Evolutionary conservation across 2,329 filamentous ascomycete species (phyloP), one percentile per base, ranked within the genome.

Genomic region (Phyllosticta citribraziliensis): DNA sequence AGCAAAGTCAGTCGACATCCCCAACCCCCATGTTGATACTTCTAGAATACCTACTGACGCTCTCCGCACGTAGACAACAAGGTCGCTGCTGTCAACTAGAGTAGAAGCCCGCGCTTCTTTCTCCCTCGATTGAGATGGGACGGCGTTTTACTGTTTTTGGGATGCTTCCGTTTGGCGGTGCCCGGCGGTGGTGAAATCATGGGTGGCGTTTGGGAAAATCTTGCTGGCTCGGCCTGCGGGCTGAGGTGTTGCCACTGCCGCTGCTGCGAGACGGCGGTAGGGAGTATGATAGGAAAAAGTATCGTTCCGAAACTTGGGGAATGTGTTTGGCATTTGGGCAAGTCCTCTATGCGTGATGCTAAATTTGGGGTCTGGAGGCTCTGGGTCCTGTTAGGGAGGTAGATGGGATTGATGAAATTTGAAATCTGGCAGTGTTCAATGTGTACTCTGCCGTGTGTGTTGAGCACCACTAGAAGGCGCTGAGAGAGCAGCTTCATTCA

Each of bases 1-100:
- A 96, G 82, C 88, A 86, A 74, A 81, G 83, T 75, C 52, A 55
- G 57, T 60, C 19, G 56, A 14, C 8, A 35, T 24, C 40, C 40
- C 17, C 17, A 14, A 5, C 8, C 22, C 40, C 25, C 6, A 22
- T 3, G 22, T 3, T 2, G 22, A 22, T 2, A 22, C 22, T 22
- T 22, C 22, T 22, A 22, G 22, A 22, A 22, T 12, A 33, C 17
- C 30, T 20, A 60, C 52, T 33, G 5, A 33, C 55, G 24, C 22
- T 27, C 19, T 22, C 22, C 22, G 22, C 54, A 52, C 27, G 33
- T n/a, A 47, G 52, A 60, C n/a, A 60, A 60, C 52, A 52, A 55
- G 57, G 57, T 53, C 27, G 57, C 57, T n/a, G 40, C 40, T n/a
- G 40, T 47, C 40, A 47, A 47, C 40, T 47, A 47, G 14, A 47